Evolutionary conservation across 257 asterid species (phyloP), one percentile per base, ranked within the genome.

Genomic region (Solanum lycopersicoides): DNA sequence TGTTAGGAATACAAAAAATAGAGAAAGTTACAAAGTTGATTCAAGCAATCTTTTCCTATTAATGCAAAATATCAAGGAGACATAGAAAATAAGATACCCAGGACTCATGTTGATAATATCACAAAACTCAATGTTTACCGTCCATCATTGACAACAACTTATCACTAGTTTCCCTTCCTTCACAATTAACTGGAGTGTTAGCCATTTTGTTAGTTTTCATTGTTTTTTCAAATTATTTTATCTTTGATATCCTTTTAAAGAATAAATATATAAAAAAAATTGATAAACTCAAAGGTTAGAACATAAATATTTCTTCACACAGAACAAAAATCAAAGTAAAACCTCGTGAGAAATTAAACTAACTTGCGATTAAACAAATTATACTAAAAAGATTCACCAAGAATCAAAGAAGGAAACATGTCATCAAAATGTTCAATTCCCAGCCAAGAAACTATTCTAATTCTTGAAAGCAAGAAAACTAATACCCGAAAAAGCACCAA

Each of bases 111-210:
- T 97, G 59, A 95, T 92, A 68, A 95, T 88, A 89, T 95, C 98
- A 65, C 99, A 97, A 32, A 97, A 95, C 92, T 97, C 98, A 13
- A 97, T 90, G 88, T 97, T 97, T 66, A 97, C 91, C 45, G 98
- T 98, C 99, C 99, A 97, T 89, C 95, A 98, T 65, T 98, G 98
- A 91, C 98, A 89, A 90, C 92, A 97, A 91, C 93, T 90, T 82
- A 88, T 97, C 99, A 92, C 96, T 94, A 6, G 98, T 95, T 50
- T 98, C 98, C 91, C 98, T 95, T 91, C 95, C 99, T 84, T 96
- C 97, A 93, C 95, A 88, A 44, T 95, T 94, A n/a, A 93, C 98
- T 25, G 96, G 98, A 87, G 79, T 72, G 76, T 90, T 95, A 35
- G 95, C 97, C 99, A 95, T 95, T 68, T 90, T 75, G 66, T 83